Evolutionary conservation across 164 flowering plant genomes (phyloP).

Genomic region (Macadamia tetraphylla): DNA sequence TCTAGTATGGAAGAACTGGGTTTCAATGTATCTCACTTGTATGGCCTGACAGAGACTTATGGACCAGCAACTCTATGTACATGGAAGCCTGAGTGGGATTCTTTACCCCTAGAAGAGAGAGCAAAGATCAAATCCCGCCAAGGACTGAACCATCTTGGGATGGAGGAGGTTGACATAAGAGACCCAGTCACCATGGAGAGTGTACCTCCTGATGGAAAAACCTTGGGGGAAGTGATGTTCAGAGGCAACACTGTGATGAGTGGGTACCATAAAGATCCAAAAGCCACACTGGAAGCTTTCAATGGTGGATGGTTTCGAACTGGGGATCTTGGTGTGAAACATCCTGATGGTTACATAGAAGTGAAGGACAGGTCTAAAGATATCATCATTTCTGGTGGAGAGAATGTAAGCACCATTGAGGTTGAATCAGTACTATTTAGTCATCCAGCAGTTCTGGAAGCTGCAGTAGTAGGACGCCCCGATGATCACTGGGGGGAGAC

Average conservation of each 20-base stretch:
- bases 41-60: slow-evolving; percentile 76
- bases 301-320: slow-evolving; percentile 56
- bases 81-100: slow-evolving; percentile 41
- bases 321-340: slow-evolving; percentile 54
- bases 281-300: slow-evolving; percentile 45
- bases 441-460: slow-evolving; percentile 52
- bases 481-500: slow-evolving; percentile 62
- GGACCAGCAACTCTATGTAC: slow-evolving; percentile 44
- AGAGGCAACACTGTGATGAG: slow-evolving; percentile 65
- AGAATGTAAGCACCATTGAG: slow-evolving; percentile 51
- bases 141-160: slow-evolving; percentile 28
- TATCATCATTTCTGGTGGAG: slow-evolving; percentile 53
- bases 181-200: slow-evolving; percentile 53
- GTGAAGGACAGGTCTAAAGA: slow-evolving; percentile 50
- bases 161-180: slow-evolving; percentile 59
- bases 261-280: slow-evolving; percentile 48
- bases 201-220: slow-evolving; percentile 53
- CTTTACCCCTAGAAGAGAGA: slow-evolving; percentile 17
- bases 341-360: slow-evolving; percentile 45
- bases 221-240: slow-evolving; percentile 73
- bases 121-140: slow-evolving; percentile 24
- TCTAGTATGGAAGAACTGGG: slow-evolving; percentile 45
- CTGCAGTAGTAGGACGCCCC: slow-evolving; percentile 51
- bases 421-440: slow-evolving; percentile 42
- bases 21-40: slow-evolving; percentile 36